Percentiles rank a stretch among this genome's conserved stretches.
Evolutionary conservation across 495 filamentous ascomycete species (phyloP).

Genomic region (Staphylotrichum tortipilum): DNA sequence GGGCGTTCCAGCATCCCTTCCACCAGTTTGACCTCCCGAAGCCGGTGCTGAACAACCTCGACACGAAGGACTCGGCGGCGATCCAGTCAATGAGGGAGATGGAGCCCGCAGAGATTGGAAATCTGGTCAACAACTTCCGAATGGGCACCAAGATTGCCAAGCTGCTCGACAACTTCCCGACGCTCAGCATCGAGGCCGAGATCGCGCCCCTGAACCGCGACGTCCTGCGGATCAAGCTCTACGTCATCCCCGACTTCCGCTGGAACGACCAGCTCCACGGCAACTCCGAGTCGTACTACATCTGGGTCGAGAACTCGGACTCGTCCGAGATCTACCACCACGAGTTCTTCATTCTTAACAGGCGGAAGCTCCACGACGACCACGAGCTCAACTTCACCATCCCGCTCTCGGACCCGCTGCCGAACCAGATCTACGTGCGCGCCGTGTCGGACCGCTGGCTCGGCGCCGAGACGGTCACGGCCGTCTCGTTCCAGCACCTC

Average conservation of each 20-base stretch:
- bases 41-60: constrained; percentile 72
- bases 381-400: constrained; percentile 98
- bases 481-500: constrained; percentile 94
- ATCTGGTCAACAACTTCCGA: constrained; percentile 78
- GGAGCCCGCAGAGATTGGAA: constrained; percentile 83
- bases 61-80: constrained; percentile 61
- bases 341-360: constrained; percentile 87
- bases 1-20: constrained; percentile 91
- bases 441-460: constrained; percentile 94
- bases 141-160: constrained; percentile 77
- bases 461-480: constrained; percentile 90
- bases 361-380: constrained; percentile 82
- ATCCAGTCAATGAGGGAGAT: constrained; percentile 84
- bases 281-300: constrained; percentile 89
- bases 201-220: constrained; percentile 94
- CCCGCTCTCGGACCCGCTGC: constrained; percentile 83
- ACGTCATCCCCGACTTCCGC: constrained; percentile 75
- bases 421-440: constrained; percentile 90
- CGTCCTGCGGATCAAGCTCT: constrained; percentile 79
- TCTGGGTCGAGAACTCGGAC: constrained; percentile 98
- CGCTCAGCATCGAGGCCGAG: constrained; percentile 78
- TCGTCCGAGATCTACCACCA: constrained; percentile 97
- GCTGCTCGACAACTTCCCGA: constrained; percentile 85
- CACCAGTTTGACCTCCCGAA: constrained; percentile 88
- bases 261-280: constrained; percentile 98